These are phyloP conservation scores for Phoma sp. DNA, from an alignment of 2,329 filamentous ascomycete species.

Conservation along the genomic window DNA sequence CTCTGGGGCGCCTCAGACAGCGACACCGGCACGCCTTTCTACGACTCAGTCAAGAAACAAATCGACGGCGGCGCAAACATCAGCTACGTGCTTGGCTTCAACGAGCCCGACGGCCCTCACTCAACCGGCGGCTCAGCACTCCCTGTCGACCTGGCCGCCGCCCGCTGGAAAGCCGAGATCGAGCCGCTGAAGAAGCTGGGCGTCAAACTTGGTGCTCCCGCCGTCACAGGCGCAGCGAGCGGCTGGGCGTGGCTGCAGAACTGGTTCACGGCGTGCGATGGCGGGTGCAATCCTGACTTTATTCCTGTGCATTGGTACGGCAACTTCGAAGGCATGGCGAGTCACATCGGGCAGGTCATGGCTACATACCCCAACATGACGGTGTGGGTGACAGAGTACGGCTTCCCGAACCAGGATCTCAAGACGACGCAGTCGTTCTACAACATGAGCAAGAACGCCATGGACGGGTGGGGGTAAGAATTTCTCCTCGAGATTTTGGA, in stretches of 20 bases:
- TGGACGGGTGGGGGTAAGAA: conserved; percentile 67
- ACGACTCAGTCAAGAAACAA: conserved; percentile 63
- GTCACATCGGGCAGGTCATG: conserved; percentile 68
- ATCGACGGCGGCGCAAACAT: conserved; percentile 65
- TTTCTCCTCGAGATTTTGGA: neutral
- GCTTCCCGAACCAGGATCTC: conserved; percentile 64
- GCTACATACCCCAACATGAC: conserved; percentile 59
- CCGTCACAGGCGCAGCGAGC: conserved; percentile 67
- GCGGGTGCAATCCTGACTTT: conserved; percentile 58
- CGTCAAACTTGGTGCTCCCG: conserved; percentile 73
- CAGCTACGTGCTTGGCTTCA: conserved; percentile 75
- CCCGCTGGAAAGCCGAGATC: conserved; percentile 74
- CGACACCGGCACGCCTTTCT: conserved; percentile 64
- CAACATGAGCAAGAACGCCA: conserved; percentile 70
- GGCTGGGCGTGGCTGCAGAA: conserved; percentile 72
- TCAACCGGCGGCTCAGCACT: conserved; percentile 69
- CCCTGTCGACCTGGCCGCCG: conserved; percentile 66
- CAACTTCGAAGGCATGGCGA: conserved; percentile 72
- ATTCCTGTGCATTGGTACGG: conserved; percentile 65
- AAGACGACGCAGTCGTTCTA: conserved; percentile 69
- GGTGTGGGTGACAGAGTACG: conserved; percentile 84
- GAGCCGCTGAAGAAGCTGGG: conserved; percentile 70
- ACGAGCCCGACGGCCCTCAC: conserved; percentile 73
- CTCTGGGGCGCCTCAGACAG: conserved; percentile 68
- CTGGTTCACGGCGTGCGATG: conserved; percentile 67